Percentiles rank a stretch among this genome's conserved stretches.
Evolutionary conservation across 306 rosid species (phyloP).

Genomic region (Ammopiptanthus mongolicus): DNA sequence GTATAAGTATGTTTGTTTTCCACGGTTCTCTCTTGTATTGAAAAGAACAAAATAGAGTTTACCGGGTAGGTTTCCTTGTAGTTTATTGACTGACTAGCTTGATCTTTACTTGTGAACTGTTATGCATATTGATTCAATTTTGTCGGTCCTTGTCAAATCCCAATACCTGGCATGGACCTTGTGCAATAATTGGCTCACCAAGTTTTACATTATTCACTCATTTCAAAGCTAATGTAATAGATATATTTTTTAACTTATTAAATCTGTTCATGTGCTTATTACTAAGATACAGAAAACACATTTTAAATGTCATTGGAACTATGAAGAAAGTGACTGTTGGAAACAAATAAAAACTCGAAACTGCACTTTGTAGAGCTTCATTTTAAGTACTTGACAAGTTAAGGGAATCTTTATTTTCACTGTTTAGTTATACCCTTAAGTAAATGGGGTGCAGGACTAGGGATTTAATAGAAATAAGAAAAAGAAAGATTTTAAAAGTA

Average conservation of each 20-base stretch:
- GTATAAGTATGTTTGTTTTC: background rate
- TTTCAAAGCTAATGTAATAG: background rate
- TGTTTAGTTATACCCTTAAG: constrained; percentile 24
- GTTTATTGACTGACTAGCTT: constrained; percentile 13
- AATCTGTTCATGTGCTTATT: background rate
- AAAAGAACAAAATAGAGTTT: constrained; percentile 14
- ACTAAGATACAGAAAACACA: constrained; percentile 10
- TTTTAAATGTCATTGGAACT: constrained; percentile 31
- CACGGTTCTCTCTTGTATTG: background rate
- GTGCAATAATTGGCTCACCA: constrained; percentile 39
- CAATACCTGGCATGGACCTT: constrained; percentile 37
- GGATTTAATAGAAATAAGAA: constrained; percentile 28
- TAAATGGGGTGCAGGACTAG: constrained; percentile 19
- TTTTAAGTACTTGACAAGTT: constrained; percentile 36
- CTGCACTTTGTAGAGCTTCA: constrained; percentile 26
- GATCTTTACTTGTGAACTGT: constrained; percentile 29
- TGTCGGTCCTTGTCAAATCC: constrained; percentile 28
- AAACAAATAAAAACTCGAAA: constrained; percentile 21
- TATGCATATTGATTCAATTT: constrained; percentile 19
- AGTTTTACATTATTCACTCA: background rate
- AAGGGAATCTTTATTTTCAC: constrained; percentile 41
- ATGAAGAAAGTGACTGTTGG: constrained; percentile 40
- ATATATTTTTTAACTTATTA: background rate
- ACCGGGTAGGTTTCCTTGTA: constrained; percentile 20
- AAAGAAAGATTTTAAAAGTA: constrained; percentile 20